A percentile compares a stretch with the other conserved stretches of the same genome.
Conservation (phyloP, 192 early-diverging fungal species). For the Mortierella antarctica region DNA sequence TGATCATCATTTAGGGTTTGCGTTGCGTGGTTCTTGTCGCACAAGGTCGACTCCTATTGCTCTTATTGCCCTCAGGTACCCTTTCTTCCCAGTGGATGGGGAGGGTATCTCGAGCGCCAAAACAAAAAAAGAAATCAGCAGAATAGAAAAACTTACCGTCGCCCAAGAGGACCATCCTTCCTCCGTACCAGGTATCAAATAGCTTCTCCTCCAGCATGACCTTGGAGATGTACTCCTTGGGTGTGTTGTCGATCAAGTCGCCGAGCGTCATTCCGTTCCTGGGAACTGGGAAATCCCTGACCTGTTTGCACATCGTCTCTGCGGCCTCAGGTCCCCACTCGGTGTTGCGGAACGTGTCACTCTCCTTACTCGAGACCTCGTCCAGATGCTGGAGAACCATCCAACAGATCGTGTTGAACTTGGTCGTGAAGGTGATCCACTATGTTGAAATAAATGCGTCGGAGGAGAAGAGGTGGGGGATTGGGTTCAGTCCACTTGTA, state of each 20-base stretch:
- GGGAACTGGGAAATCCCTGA: slow-evolving; percentile 3
- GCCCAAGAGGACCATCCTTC: neutral
- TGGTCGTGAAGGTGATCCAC: slow-evolving; percentile 9
- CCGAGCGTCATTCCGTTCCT: slow-evolving; percentile 7
- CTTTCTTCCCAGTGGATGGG: neutral
- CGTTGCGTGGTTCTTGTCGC: neutral
- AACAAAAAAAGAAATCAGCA: neutral
- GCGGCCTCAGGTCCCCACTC: slow-evolving; percentile 20
- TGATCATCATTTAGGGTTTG: neutral
- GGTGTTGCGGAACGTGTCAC: neutral
- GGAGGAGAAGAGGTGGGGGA: neutral
- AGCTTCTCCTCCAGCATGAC: slow-evolving; percentile 19
- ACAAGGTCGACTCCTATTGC: too few relatives aligned
- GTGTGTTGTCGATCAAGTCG: slow-evolving; percentile 18
- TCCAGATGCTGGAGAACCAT: slow-evolving; percentile 12
- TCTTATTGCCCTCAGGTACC: neutral
- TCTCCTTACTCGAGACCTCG: neutral
- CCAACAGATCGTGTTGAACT: slow-evolving; percentile 10
- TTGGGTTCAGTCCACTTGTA: neutral
- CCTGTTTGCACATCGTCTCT: slow-evolving; percentile 10
- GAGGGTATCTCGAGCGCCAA: neutral
- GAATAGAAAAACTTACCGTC: neutral
- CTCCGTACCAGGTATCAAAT: neutral
- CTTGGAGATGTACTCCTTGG: slow-evolving; percentile 13
- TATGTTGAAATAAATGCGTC: neutral